Evolutionary conservation across 495 filamentous ascomycete species (phyloP).

Genomic region (Amniculicola lignicola): DNA sequence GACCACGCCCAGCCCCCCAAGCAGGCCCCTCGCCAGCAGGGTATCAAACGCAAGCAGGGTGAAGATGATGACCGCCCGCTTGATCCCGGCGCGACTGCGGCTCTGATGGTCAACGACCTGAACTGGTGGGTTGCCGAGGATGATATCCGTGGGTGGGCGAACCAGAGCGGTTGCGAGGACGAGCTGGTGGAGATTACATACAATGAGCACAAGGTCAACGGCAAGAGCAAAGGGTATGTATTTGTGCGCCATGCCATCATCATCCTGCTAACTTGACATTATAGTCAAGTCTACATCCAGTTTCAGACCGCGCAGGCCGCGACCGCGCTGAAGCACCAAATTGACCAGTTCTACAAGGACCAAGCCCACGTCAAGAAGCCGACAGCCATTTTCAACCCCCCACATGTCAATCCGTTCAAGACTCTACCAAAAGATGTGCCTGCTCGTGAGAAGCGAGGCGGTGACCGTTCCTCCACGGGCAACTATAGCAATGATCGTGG

Average conservation of each 20-base stretch:
- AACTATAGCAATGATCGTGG: conserved; percentile 45
- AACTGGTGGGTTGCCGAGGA: conserved; percentile 98
- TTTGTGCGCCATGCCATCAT: neutral
- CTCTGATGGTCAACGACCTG: conserved; percentile 80
- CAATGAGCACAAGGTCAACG: conserved; percentile 97
- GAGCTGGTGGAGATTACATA: conserved; percentile 93
- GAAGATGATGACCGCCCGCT: conserved; percentile 67
- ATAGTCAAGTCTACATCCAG: conserved; percentile 88
- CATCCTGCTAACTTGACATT: conserved; percentile 1
- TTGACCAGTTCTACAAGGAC: conserved; percentile 59
- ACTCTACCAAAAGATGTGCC: conserved; percentile 91
- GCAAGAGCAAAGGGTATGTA: conserved; percentile 92
- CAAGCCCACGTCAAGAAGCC: conserved; percentile 64
- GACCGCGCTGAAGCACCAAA: conserved; percentile 75
- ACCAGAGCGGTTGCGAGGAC: conserved; percentile 68
- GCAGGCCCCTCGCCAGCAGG: conserved; percentile 49
- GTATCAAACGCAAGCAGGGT: conserved; percentile 48
- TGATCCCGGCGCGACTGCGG: conserved; percentile 78
- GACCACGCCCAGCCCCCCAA: conserved; percentile 46
- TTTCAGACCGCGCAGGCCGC: conserved; percentile 82
- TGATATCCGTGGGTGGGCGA: conserved; percentile 85
- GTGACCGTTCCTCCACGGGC: conserved; percentile 34
- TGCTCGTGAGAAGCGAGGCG: conserved; percentile 63
- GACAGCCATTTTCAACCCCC: conserved; percentile 70
- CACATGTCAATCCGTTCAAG: conserved; percentile 79